These are phyloP conservation scores for Calonectria ilicicola DNA, from an alignment of 2,329 filamentous ascomycete genomes.

Conservation along the genomic window DNA sequence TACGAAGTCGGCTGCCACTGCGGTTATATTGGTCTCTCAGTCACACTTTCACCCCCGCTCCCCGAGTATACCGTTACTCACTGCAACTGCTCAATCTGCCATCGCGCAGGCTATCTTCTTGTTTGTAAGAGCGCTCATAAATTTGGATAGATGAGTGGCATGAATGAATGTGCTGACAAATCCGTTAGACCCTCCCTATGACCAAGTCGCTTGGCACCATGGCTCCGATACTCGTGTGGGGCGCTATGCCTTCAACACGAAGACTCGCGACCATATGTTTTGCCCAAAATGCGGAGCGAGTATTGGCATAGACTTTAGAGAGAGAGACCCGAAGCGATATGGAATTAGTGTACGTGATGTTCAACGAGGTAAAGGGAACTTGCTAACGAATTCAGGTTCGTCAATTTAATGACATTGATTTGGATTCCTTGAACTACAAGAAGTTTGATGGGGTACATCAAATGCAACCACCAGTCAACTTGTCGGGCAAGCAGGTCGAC, in stretches of 20 bases:
- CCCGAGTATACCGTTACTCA: slow-evolving; percentile 57
- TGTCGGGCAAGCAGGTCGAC: slow-evolving; percentile 47
- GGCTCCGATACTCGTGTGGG: slow-evolving; percentile 43
- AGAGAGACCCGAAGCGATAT: slow-evolving; percentile 46
- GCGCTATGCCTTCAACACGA: slow-evolving; percentile 58
- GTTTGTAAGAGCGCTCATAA: slow-evolving; percentile 50
- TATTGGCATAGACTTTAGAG: slow-evolving; percentile 59
- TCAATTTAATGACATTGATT: slow-evolving; percentile 54
- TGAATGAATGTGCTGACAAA: background rate
- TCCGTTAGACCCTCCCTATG: slow-evolving; percentile 51
- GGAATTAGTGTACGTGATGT: slow-evolving; percentile 56
- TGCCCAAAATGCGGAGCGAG: slow-evolving; percentile 60
- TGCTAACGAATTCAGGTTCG: slow-evolving; percentile 49
- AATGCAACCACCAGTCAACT: slow-evolving; percentile 49
- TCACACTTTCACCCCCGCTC: slow-evolving; percentile 62
- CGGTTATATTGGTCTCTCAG: slow-evolving; percentile 60
- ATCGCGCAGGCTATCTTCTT: slow-evolving; percentile 63
- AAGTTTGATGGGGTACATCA: slow-evolving; percentile 51
- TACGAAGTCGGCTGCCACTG: slow-evolving; percentile 67
- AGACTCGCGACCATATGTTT: slow-evolving; percentile 61
- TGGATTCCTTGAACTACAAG: slow-evolving; percentile 51
- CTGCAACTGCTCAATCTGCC: slow-evolving; percentile 67
- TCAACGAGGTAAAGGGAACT: background rate
- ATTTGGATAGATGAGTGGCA: background rate
- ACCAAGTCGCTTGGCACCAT: slow-evolving; percentile 57